A percentile compares a stretch with the other conserved stretches of the same genome.
Evolutionary conservation across 495 filamentous ascomycete species (phyloP).

Genomic region (Penicillium antarcticum): DNA sequence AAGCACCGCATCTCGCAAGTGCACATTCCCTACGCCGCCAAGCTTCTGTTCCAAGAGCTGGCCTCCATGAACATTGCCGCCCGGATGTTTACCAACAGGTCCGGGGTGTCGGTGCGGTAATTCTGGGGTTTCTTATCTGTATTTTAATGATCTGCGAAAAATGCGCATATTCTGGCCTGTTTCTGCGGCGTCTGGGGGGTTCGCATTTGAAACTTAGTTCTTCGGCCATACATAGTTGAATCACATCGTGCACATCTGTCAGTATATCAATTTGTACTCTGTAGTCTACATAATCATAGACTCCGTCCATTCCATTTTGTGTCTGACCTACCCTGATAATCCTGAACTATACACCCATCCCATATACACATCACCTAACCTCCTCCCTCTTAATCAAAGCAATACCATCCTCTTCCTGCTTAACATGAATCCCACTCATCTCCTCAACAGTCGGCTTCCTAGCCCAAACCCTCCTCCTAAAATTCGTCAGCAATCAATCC

Average conservation of each 20-base stretch:
- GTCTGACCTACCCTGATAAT: no score
- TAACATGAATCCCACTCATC: conserved; percentile 45
- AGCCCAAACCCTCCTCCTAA: conserved; percentile 2
- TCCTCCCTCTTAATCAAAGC: no score
- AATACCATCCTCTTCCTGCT: no score
- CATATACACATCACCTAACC: no score
- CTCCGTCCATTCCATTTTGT: no score
- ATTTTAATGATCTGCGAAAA: conserved; percentile 31
- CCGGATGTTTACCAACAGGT: conserved; percentile 84
- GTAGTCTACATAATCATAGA: no score
- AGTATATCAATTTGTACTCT: no score
- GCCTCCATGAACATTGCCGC: conserved; percentile 97
- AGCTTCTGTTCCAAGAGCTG: conserved; percentile 97
- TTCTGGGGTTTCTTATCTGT: conserved; percentile 13
- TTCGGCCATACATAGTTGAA: conserved; percentile 26
- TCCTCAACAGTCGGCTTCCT: conserved; percentile 45
- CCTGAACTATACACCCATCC: no score
- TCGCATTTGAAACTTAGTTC: conserved; percentile 17
- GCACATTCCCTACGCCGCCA: conserved; percentile 96
- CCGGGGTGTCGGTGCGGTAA: conserved; percentile 47
- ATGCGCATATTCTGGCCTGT: conserved; percentile 19
- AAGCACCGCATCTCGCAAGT: conserved; percentile 97
- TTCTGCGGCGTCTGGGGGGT: conserved; percentile 26
- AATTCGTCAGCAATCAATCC: neutral
- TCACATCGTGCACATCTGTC: conserved; percentile 1